Conservation (phyloP, 2,329 filamentous ascomycete genomes). For the Magnaporthiopsis incrustans region DNA sequence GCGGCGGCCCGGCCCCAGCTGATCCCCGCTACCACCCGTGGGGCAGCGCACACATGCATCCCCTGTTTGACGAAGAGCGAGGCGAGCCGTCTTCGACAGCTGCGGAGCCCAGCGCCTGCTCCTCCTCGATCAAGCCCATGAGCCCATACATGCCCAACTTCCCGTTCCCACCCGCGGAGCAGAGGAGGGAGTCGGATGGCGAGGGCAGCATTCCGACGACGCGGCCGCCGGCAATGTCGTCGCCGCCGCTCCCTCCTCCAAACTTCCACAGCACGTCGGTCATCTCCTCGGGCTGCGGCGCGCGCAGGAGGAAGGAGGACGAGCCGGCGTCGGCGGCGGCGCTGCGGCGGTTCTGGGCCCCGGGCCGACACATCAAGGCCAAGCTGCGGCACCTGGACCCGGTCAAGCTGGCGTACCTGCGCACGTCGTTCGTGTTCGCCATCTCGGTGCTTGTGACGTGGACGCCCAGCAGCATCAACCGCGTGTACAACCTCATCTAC, state of each 20-base stretch:
- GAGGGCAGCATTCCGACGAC: too few species aligned
- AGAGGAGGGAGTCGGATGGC: neutral
- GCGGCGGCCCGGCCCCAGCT: constrained; percentile 1
- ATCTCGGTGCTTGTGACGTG: constrained; percentile 54
- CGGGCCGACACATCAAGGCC: constrained; percentile 19
- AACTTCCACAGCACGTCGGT: constrained; percentile 2
- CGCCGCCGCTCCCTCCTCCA: neutral
- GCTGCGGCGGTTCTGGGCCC: constrained; percentile 6
- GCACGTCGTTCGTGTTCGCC: constrained; percentile 53
- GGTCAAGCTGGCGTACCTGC: constrained; percentile 52
- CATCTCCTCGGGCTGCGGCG: neutral
- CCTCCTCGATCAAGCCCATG: neutral
- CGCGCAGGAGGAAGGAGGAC: neutral
- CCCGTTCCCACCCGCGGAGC: neutral
- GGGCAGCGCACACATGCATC: neutral
- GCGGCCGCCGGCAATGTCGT: neutral
- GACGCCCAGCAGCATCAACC: constrained; percentile 64
- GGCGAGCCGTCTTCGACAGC: neutral
- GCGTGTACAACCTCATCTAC: constrained; percentile 58
- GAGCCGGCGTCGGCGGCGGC: neutral
- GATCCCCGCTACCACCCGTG: constrained; percentile 12
- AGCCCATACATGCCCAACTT: neutral
- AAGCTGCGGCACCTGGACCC: constrained; percentile 40
- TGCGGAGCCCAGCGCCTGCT: neutral
- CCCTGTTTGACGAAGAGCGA: neutral